Base-by-base conservation (phyloP, 345 rosid genomes). In the Stellera chamaejasme region DNA sequence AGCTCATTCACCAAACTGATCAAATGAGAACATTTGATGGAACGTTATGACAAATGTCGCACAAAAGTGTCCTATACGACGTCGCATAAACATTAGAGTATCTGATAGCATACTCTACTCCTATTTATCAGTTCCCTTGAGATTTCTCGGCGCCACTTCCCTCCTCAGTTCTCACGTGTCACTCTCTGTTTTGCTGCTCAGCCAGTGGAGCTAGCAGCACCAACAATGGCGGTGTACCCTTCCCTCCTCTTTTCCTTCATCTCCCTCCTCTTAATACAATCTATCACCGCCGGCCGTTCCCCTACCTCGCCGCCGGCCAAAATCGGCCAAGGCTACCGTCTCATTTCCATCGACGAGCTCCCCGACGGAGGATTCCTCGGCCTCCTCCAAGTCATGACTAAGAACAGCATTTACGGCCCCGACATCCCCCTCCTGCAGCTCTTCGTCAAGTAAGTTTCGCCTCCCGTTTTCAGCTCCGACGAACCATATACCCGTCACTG, bases 321-420 rank as follows among this genome's bases (percentile, higher is more conserved):
- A 69, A 82, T 90, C 64, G 99, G 97, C 61, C 39, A 75, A 15
- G 99, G 99, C 61, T 90, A 94, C 81, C 84, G 96, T 71, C 68
- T 94, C 48, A 69, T 90, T 72, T 83, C 95, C 42, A 42, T 85
- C 46, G 82, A 83, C 64, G 96, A 89, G 66, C 73, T 90, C 45
- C 73, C 80, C 5, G 93, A 82, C 12, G 96, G 95, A 10, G 90
- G 84, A 65, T 65, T 94, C 53, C 46, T 80, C 9, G 99, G 96
- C 11, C 77, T 60, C 61, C 96, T 94, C 58, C 90, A 87, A 69
- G 84, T 94, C 69, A 90, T 87, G 39, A 64, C 79, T 58, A 83
- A 79, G 60, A 90, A 76, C 84, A 61, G 66, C 2, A 70, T 85
- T 74, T 94, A 85, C 68, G 99, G 97, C 55, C 69, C 92, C 42